phyloP scores from a whole-genome alignment of 2,329 filamentous ascomycete genomes.

The Ascochyta lentis region DNA sequence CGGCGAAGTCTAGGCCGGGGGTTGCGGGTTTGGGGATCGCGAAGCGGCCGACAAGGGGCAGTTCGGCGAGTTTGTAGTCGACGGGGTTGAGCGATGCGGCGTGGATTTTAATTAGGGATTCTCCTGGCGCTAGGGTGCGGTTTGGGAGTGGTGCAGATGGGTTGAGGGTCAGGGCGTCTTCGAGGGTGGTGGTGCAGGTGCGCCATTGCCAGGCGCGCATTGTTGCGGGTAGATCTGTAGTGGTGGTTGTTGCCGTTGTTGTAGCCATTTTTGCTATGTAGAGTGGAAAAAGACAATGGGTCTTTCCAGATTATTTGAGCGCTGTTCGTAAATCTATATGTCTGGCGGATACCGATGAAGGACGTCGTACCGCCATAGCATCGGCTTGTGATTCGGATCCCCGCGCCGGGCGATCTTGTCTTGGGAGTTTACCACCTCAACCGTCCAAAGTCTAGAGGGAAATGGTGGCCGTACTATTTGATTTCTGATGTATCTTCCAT shows the following conservation, averaged over 20 bases:
- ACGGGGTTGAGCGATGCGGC: slow-evolving; percentile 33
- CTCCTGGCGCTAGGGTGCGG: slow-evolving; percentile 15
- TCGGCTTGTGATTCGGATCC: slow-evolving; percentile 12
- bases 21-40: slow-evolving; percentile 32
- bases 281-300: not conserved
- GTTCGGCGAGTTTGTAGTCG: slow-evolving; percentile 32
- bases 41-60: slow-evolving; percentile 25
- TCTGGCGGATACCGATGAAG: not conserved
- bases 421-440: not conserved
- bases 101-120: slow-evolving; percentile 24
- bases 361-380: slow-evolving; percentile 8
- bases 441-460: too few species aligned
- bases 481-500: too few species aligned
- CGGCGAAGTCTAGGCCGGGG: slow-evolving; percentile 31
- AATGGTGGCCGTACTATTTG: not conserved
- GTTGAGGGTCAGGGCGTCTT: slow-evolving; percentile 21
- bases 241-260: not conserved
- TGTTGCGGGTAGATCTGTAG: slow-evolving; percentile 17
- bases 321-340: not conserved
- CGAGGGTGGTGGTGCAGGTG: slow-evolving; percentile 21
- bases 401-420: slow-evolving; percentile 1
- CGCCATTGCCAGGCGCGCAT: slow-evolving; percentile 37
- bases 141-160: slow-evolving; percentile 11
- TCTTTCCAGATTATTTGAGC: not conserved
- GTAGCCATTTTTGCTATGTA: not conserved